Evolutionary conservation across 305 asterid species (phyloP).

Genomic region (Solanum hybrid): DNA sequence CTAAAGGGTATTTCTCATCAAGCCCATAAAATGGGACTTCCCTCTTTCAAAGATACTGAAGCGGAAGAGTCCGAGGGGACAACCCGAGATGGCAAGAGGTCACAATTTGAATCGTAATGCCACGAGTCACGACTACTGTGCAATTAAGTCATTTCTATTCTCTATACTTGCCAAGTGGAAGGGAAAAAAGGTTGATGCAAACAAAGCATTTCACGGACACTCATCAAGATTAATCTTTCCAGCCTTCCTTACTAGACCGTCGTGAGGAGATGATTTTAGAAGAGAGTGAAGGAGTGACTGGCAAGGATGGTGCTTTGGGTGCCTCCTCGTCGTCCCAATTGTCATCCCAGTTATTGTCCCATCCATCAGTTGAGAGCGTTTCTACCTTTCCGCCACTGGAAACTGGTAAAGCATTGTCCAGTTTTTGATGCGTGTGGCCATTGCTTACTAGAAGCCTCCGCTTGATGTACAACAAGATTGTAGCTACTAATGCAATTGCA

Average conservation of each 20-base stretch:
- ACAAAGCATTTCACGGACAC: background rate
- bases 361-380: conserved; percentile 40
- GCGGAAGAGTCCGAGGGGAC: background rate
- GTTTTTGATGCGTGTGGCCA: conserved; percentile 42
- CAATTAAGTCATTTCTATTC: background rate
- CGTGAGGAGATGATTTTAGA: conserved; percentile 46
- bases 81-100: background rate
- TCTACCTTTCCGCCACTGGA: conserved; percentile 34
- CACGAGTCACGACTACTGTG: background rate
- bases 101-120: background rate
- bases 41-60: background rate
- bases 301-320: conserved; percentile 41
- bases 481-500: conserved; percentile 24
- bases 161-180: background rate
- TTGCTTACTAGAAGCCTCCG: conserved; percentile 27
- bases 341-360: conserved; percentile 83
- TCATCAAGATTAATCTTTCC: conserved; percentile 53
- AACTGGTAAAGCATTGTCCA: conserved; percentile 70
- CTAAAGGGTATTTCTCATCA: background rate
- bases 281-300: conserved; percentile 55
- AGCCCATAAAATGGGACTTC: background rate
- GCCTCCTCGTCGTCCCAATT: conserved; percentile 89
- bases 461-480: conserved; percentile 30
- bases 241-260: conserved; percentile 50
- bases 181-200: background rate